A percentile compares a stretch with the other conserved stretches of the same genome.
These are phyloP conservation scores for Aspergillus sojae DNA, from an alignment of 2,329 filamentous ascomycete genomes.

Conservation along the genomic window DNA sequence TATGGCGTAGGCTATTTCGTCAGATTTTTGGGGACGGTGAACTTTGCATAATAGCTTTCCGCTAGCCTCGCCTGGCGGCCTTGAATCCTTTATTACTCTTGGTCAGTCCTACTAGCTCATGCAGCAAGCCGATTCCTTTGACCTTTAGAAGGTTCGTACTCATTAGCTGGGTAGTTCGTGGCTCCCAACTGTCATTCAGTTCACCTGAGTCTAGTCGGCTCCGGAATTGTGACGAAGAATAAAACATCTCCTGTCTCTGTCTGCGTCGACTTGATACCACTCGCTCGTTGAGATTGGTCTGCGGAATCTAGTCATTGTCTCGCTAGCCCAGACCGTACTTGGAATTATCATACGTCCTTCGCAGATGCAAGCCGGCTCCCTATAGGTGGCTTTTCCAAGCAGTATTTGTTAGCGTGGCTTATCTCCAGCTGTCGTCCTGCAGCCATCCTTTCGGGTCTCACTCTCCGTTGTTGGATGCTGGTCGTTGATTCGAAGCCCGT, in stretches of 20 bases:
- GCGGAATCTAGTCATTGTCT: constrained; percentile 18
- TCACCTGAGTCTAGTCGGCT: constrained; percentile 34
- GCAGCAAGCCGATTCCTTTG: constrained; percentile 31
- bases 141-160: constrained; percentile 35
- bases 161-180: constrained; percentile 43
- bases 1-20: constrained; percentile 23
- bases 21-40: constrained; percentile 24
- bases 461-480: constrained; percentile 28
- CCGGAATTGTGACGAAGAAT: constrained; percentile 30
- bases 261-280: constrained; percentile 11
- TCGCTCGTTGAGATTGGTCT: constrained; percentile 20
- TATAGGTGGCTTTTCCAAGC: constrained; percentile 21
- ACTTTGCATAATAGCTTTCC: constrained; percentile 35
- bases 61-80: constrained; percentile 25
- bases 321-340: constrained; percentile 13
- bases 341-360: constrained; percentile 11
- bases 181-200: constrained; percentile 29
- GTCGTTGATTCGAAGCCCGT: constrained; percentile 40
- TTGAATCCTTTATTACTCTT: constrained; percentile 25
- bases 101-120: constrained; percentile 36
- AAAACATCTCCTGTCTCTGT: constrained; percentile 29
- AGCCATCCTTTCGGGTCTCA: constrained; percentile 36
- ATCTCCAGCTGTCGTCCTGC: constrained; percentile 30
- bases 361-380: constrained; percentile 23
- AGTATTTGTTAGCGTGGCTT: constrained; percentile 27